Conservation (phyloP, 352 stramenopile species). For the Aphanomyces astaci region DNA sequence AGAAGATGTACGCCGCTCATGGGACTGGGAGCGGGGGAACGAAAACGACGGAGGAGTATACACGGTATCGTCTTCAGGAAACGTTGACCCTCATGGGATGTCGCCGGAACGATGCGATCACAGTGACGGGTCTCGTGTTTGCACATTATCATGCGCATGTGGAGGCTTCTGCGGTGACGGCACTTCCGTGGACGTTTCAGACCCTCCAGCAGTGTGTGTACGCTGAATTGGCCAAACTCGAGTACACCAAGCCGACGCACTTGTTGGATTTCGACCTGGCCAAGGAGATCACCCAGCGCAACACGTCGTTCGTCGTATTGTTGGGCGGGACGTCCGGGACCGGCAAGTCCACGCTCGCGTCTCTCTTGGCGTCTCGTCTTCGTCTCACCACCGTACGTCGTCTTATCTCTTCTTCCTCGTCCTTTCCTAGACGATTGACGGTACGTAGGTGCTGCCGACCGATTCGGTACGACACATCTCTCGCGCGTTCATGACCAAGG, state of each 20-base stretch:
- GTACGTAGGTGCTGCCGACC: slow-evolving; percentile 45
- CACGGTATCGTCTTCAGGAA: slow-evolving; percentile 76
- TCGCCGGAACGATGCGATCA: slow-evolving; percentile 60
- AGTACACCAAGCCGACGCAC: slow-evolving; percentile 82
- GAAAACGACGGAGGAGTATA: slow-evolving; percentile 53
- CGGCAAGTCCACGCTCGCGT: slow-evolving; percentile 79
- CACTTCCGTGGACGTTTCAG: slow-evolving; percentile 21
- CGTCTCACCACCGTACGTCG: slow-evolving; percentile 54
- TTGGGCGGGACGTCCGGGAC: slow-evolving; percentile 79
- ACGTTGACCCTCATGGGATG: slow-evolving; percentile 85
- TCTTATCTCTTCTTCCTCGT: not conserved
- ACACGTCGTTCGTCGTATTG: slow-evolving; percentile 79
- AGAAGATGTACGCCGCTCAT: slow-evolving; percentile 52
- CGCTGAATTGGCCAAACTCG: slow-evolving; percentile 57
- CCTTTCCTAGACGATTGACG: not conserved
- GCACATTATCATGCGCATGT: slow-evolving; percentile 38
- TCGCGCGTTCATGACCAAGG: slow-evolving; percentile 70
- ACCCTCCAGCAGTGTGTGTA: slow-evolving; percentile 76
- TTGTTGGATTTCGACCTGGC: slow-evolving; percentile 76
- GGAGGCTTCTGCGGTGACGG: not conserved
- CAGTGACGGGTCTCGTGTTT: slow-evolving; percentile 63
- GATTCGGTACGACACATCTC: slow-evolving; percentile 81
- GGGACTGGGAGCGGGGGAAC: slow-evolving; percentile 19
- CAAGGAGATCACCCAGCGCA: slow-evolving; percentile 80
- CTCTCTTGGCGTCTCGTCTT: slow-evolving; percentile 60